A percentile compares a stretch with the other conserved stretches of the same genome.
Evolutionary conservation across 2,329 filamentous ascomycete genomes (phyloP).

Genomic region (Chaetomium strumarium): DNA sequence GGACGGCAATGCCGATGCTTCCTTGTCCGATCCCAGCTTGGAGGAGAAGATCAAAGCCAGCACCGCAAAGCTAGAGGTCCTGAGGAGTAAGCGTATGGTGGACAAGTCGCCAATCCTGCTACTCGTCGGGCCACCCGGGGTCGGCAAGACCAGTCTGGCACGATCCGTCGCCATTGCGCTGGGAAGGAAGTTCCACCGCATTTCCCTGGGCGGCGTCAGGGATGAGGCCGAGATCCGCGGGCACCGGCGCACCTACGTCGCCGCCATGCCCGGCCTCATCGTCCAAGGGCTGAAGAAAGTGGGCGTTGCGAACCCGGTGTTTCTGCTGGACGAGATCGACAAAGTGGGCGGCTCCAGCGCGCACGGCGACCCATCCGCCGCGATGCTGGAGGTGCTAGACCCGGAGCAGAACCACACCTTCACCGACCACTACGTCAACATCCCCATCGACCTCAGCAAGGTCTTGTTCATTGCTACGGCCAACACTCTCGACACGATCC

Average conservation of each 20-base stretch:
- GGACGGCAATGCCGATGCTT: neutral
- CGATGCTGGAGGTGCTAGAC: constrained; percentile 96
- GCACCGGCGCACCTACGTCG: constrained; percentile 91
- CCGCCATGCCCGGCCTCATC: constrained; percentile 95
- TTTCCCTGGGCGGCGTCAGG: constrained; percentile 89
- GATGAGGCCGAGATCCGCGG: constrained; percentile 97
- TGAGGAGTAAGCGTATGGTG: constrained; percentile 76
- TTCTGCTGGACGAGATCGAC: constrained; percentile 95
- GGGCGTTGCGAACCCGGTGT: constrained; percentile 89
- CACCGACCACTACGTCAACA: constrained; percentile 92
- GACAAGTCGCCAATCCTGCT: constrained; percentile 96
- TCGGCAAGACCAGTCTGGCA: constrained; percentile 92
- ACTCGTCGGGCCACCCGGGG: constrained; percentile 86
- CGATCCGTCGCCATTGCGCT: constrained; percentile 88
- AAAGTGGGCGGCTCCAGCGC: constrained; percentile 88
- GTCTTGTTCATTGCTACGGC: constrained; percentile 97
- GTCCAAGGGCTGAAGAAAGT: constrained; percentile 94
- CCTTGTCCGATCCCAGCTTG: constrained; percentile 16
- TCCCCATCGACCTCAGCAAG: constrained; percentile 92
- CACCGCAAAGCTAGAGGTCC: constrained; percentile 63
- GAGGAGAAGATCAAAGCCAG: constrained; percentile 36
- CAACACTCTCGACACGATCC: constrained; percentile 91
- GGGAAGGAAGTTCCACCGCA: constrained; percentile 92
- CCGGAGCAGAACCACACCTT: constrained; percentile 96
- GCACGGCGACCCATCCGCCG: constrained; percentile 91